These are phyloP conservation scores for Scutellaria baicalensis DNA, from an alignment of 257 asterid genomes.

Conservation along the genomic window DNA sequence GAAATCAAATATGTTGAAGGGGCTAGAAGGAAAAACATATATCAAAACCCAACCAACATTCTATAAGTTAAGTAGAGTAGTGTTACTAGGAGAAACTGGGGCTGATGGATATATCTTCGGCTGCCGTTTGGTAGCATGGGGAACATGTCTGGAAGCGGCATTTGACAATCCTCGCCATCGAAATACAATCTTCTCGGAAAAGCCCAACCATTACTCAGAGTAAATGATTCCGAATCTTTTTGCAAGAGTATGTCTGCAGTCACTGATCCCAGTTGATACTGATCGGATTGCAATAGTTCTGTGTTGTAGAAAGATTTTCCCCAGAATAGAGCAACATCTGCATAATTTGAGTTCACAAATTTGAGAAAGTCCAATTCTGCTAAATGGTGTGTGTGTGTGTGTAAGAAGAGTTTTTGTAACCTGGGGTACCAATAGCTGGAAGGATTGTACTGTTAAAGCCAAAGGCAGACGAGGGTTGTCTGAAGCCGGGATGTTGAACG, in stretches of 20 bases:
- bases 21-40: background rate
- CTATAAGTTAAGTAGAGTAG: constrained; percentile 19
- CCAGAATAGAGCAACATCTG: constrained; percentile 63
- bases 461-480: constrained; percentile 28
- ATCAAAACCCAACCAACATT: constrained; percentile 2
- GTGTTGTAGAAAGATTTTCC: constrained; percentile 43
- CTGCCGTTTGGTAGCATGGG: constrained; percentile 54
- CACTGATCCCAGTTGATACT: constrained; percentile 41
- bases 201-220: constrained; percentile 63
- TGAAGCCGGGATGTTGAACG: constrained; percentile 61
- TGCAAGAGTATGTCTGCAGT: constrained; percentile 51
- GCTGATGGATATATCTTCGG: background rate
- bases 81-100: background rate
- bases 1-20: background rate
- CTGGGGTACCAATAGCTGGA: constrained; percentile 36
- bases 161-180: constrained; percentile 64
- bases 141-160: constrained; percentile 63
- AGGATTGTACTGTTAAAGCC: constrained; percentile 52
- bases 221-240: constrained; percentile 46
- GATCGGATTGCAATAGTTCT: constrained; percentile 33
- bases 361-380: background rate
- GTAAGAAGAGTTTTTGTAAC: constrained; percentile 2
- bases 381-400: too few relatives aligned
- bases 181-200: constrained; percentile 63
- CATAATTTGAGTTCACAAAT: background rate